phyloP scores from a whole-genome alignment of 2,329 filamentous ascomycete species.

The Botrytis hyacinthi region DNA sequence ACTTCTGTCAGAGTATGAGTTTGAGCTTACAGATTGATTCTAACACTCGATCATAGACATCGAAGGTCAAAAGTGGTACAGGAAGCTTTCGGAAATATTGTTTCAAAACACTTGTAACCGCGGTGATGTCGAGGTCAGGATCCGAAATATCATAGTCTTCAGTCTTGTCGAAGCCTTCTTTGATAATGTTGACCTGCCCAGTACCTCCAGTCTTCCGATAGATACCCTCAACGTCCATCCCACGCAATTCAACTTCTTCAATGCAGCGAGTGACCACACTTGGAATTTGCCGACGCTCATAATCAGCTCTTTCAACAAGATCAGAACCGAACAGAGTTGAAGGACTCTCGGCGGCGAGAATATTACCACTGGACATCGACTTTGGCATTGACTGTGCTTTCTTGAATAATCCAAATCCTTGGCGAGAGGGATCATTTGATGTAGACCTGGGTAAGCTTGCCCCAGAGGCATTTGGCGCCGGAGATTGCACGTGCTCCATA shows the following conservation, averaged over 20 bases:
- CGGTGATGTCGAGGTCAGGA: constrained; percentile 89
- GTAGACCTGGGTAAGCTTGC: constrained; percentile 30
- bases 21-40: constrained; percentile 68
- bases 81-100: constrained; percentile 96
- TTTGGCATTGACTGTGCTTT: constrained; percentile 46
- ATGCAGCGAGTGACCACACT: constrained; percentile 91
- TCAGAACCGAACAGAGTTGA: constrained; percentile 83
- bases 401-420: constrained; percentile 66
- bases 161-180: constrained; percentile 85
- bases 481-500: constrained; percentile 52
- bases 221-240: constrained; percentile 96
- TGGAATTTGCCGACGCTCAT: constrained; percentile 84
- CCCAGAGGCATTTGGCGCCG: constrained; percentile 28
- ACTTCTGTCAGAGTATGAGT: not conserved
- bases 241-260: constrained; percentile 90
- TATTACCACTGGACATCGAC: constrained; percentile 46
- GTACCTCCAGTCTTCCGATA: constrained; percentile 96
- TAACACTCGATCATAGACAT: constrained; percentile 85
- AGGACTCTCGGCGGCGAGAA: constrained; percentile 49
- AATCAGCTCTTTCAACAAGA: constrained; percentile 78
- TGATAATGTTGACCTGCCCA: constrained; percentile 84
- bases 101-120: constrained; percentile 92
- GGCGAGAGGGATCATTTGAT: constrained; percentile 34
- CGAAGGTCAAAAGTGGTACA: constrained; percentile 83
- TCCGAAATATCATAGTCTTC: constrained; percentile 91